Evolutionary conservation across 495 filamentous ascomycete genomes (phyloP).

Genomic region (Aspergillus indologenus): DNA sequence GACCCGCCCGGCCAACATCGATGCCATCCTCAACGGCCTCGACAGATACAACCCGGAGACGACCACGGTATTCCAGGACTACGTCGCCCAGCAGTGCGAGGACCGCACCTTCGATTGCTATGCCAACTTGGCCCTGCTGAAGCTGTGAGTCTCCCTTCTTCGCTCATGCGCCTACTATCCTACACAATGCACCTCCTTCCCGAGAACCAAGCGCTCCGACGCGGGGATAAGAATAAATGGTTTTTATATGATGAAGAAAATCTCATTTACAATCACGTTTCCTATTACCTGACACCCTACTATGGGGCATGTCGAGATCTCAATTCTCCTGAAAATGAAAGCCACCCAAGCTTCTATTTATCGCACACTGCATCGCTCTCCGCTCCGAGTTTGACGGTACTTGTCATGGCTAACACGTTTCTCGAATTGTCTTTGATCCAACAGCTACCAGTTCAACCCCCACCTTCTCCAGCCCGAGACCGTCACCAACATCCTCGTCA

Average conservation of each 20-base stretch:
- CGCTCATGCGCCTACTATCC: slow-evolving; percentile 7
- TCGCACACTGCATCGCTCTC: not conserved
- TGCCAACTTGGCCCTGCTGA: slow-evolving; percentile 91
- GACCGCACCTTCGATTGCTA: slow-evolving; percentile 90
- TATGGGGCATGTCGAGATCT: slow-evolving; percentile 36
- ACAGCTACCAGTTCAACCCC: slow-evolving; percentile 99
- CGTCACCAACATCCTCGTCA: slow-evolving; percentile 97
- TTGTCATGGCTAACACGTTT: not conserved
- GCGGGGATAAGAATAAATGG: slow-evolving; percentile 6
- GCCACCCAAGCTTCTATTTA: slow-evolving; percentile 13
- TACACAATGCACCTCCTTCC: not conserved
- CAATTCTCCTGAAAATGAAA: slow-evolving; percentile 32
- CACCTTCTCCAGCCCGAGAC: slow-evolving; percentile 95
- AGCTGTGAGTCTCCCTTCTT: slow-evolving; percentile 71
- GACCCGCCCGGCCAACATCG: slow-evolving; percentile 81
- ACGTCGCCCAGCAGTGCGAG: slow-evolving; percentile 93
- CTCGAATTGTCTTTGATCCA: slow-evolving; percentile 6
- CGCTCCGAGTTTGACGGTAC: slow-evolving; percentile 1
- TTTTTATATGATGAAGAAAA: slow-evolving; percentile 60
- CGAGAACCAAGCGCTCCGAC: slow-evolving; percentile 3
- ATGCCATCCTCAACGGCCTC: slow-evolving; percentile 84
- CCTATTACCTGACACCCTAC: slow-evolving; percentile 87
- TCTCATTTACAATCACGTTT: slow-evolving; percentile 71
- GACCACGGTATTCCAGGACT: slow-evolving; percentile 88
- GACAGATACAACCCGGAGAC: slow-evolving; percentile 99